Conservation (phyloP, 2,329 filamentous ascomycete species). For the Cryphonectria radicalis region DNA sequence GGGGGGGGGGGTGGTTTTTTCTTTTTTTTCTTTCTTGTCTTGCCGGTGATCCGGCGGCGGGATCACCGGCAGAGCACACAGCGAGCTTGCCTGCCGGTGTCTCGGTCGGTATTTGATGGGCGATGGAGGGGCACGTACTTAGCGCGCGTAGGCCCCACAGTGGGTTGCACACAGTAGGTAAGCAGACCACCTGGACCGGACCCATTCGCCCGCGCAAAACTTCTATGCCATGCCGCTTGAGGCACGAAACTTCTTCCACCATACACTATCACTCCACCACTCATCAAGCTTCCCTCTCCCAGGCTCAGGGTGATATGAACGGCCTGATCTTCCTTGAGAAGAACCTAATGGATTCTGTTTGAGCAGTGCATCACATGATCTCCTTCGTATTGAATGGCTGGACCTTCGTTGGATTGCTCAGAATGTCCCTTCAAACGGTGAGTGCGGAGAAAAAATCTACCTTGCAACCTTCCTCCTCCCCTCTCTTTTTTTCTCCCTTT, state of each 20-base stretch:
- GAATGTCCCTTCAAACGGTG: conserved; percentile 37
- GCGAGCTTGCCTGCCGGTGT: not conserved
- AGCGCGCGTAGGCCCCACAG: not conserved
- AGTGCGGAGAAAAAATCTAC: conserved; percentile 23
- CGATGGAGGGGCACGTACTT: not conserved
- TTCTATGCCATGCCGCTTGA: not conserved
- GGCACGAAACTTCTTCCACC: not conserved
- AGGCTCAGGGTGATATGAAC: not conserved
- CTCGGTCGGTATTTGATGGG: not conserved
- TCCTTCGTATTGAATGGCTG: conserved; percentile 28
- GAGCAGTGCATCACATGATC: not conserved
- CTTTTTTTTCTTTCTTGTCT: not conserved
- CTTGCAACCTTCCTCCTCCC: not conserved
- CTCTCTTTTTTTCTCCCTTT: not conserved
- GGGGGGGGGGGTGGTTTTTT: not conserved
- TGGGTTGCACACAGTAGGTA: not conserved
- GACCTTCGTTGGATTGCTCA: conserved; percentile 2
- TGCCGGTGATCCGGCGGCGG: not conserved
- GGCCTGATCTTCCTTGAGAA: not conserved
- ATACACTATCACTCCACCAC: not conserved
- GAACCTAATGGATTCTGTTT: not conserved
- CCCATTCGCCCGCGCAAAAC: not conserved
- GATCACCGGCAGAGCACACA: not conserved
- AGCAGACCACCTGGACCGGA: not conserved
- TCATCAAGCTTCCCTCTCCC: not conserved